Conservation (phyloP, 306 rosid species). For the Pyrus bretschneideri region DNA sequence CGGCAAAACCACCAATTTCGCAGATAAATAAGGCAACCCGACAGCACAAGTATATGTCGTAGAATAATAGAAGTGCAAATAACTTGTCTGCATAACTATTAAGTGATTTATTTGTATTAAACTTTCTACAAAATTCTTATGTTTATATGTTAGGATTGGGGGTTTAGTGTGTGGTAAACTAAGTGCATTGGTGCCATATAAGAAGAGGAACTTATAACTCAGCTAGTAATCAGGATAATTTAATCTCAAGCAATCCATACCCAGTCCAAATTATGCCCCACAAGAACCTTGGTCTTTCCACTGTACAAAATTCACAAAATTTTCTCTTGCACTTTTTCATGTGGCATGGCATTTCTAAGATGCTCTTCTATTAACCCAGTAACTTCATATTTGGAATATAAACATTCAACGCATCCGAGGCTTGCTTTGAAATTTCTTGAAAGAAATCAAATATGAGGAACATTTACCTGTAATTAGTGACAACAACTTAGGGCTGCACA, state of each 20-base stretch:
- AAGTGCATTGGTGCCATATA: not conserved
- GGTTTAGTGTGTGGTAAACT: not conserved
- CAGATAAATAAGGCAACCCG: not conserved
- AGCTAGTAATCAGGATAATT: constrained; percentile 59
- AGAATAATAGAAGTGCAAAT: not conserved
- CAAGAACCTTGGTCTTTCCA: constrained; percentile 78
- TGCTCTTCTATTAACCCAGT: constrained; percentile 72
- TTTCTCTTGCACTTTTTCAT: constrained; percentile 50
- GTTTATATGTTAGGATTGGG: not conserved
- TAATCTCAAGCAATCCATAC: constrained; percentile 66
- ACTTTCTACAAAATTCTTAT: too few relatives aligned
- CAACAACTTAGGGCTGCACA: constrained; percentile 51
- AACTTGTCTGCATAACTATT: not conserved
- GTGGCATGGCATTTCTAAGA: constrained; percentile 64
- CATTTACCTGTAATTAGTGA: constrained; percentile 58
- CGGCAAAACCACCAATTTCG: not conserved
- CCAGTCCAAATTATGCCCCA: constrained; percentile 69
- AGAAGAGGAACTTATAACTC: constrained; percentile 33
- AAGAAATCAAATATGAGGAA: constrained; percentile 15
- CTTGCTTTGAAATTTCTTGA: not conserved
- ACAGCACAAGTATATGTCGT: not conserved
- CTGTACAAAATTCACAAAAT: constrained; percentile 51
- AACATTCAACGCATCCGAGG: constrained; percentile 8
- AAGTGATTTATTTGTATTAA: not conserved
- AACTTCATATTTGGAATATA: constrained; percentile 59